Conservation (phyloP, 352 stramenopile species). For the Phytopythium montanum region DNA sequence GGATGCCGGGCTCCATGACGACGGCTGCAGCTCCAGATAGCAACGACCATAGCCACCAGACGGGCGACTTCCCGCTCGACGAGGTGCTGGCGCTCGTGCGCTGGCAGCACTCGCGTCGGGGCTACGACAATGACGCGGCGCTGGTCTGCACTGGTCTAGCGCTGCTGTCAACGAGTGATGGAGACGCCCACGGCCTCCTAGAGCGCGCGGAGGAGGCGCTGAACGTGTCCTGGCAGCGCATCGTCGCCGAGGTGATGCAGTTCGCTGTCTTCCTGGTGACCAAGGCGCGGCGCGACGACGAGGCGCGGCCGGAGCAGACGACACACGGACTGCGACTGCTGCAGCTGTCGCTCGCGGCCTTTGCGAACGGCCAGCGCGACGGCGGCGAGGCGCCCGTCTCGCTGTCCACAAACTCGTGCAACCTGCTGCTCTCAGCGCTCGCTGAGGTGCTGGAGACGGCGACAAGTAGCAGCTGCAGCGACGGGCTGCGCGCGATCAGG, state of each 20-base stretch:
- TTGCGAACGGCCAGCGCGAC: slow-evolving; percentile 19
- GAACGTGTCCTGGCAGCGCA: slow-evolving; percentile 58
- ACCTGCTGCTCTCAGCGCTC: slow-evolving; percentile 64
- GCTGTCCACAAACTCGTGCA: slow-evolving; percentile 65
- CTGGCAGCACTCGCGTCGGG: slow-evolving; percentile 55
- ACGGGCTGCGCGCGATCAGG: slow-evolving; percentile 26
- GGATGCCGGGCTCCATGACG: not conserved
- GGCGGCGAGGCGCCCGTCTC: slow-evolving; percentile 29
- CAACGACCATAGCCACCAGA: not conserved
- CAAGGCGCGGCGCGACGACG: slow-evolving; percentile 39
- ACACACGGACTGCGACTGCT: slow-evolving; percentile 45
- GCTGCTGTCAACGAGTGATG: slow-evolving; percentile 22
- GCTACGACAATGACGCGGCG: slow-evolving; percentile 42
- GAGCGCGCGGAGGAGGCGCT: slow-evolving; percentile 30
- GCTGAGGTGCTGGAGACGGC: slow-evolving; percentile 49
- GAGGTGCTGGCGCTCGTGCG: slow-evolving; percentile 58
- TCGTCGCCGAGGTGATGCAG: slow-evolving; percentile 57
- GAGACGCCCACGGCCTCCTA: slow-evolving; percentile 19
- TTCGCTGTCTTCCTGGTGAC: slow-evolving; percentile 68
- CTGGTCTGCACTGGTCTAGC: slow-evolving; percentile 34
- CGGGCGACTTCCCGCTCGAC: slow-evolving; percentile 14
- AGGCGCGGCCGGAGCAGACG: slow-evolving; percentile 25
- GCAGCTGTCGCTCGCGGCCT: slow-evolving; percentile 45
- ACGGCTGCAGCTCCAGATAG: not conserved
- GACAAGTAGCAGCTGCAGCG: not conserved